Conservation (phyloP, 2,329 filamentous ascomycete genomes). For the Neonectria hederae region DNA sequence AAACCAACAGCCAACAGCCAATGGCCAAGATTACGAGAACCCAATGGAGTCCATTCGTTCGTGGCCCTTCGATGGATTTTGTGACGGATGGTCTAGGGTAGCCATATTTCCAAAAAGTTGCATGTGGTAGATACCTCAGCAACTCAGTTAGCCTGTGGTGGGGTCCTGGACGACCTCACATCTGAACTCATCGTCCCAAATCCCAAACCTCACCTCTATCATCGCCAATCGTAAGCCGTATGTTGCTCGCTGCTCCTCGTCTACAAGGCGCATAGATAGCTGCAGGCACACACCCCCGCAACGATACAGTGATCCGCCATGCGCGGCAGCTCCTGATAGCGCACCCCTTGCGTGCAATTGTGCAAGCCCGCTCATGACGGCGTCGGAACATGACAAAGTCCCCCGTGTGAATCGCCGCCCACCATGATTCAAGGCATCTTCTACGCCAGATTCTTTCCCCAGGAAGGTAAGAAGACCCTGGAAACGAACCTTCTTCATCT, state of each 20-base stretch:
- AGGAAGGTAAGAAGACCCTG: constrained; percentile 60
- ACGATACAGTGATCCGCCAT: not conserved
- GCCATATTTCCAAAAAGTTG: not conserved
- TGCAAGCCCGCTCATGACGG: not conserved
- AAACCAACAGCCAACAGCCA: not conserved
- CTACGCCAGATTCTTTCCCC: constrained; percentile 73
- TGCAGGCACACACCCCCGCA: not conserved
- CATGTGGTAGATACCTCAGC: not conserved
- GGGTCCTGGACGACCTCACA: not conserved
- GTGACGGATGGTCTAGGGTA: not conserved
- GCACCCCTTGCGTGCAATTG: not conserved
- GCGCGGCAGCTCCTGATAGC: not conserved
- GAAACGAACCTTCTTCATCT: not conserved
- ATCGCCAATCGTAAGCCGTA: not conserved
- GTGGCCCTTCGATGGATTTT: too few relatives aligned
- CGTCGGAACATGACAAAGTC: constrained; percentile 15
- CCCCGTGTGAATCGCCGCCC: constrained; percentile 27
- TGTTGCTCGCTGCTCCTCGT: not conserved
- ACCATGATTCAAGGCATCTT: constrained; percentile 76
- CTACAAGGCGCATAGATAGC: not conserved
- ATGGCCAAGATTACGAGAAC: not conserved
- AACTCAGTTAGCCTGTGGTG: not conserved
- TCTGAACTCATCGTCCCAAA: not conserved
- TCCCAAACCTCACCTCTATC: not conserved
- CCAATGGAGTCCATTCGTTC: not conserved